Percentiles rank a stretch among this genome's conserved stretches.
Evolutionary conservation across 1,284 basidiomycete species (phyloP).

Genomic region (Moesziomyces aphidis): DNA sequence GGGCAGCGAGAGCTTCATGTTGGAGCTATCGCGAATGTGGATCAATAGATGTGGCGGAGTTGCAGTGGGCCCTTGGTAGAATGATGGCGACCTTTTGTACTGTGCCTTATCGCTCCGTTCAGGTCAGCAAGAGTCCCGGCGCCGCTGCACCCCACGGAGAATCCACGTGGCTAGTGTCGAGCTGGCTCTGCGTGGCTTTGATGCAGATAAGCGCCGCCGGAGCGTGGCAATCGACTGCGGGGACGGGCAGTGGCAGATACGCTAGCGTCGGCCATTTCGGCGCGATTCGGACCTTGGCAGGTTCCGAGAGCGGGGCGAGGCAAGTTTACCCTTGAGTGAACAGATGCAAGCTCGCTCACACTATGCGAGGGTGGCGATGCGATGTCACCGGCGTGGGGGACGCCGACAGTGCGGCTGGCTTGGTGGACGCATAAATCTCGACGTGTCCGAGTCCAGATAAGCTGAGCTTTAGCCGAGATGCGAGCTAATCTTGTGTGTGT

Average conservation of each 20-base stretch:
- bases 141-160: not conserved
- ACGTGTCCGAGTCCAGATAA: not conserved
- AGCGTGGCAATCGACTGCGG: not conserved
- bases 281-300: not conserved
- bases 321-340: too few relatives aligned
- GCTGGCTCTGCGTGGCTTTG: too few relatives aligned
- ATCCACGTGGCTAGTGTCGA: not conserved
- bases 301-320: not conserved
- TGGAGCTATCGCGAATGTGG: not conserved
- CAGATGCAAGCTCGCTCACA: too few relatives aligned
- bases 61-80: not conserved
- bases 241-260: not conserved
- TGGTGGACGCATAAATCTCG: not conserved
- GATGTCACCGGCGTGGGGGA: not conserved
- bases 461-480: not conserved
- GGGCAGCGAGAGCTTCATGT: not conserved
- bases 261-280: not conserved
- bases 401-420: not conserved
- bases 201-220: not conserved
- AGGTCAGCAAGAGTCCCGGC: too few relatives aligned
- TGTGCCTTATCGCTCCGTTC: too few relatives aligned
- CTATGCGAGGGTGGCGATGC: not conserved
- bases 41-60: not conserved
- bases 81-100: not conserved
- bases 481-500: not conserved